phyloP scores from a whole-genome alignment of 805 yeast genomes.

The Candida ponderosae region DNA sequence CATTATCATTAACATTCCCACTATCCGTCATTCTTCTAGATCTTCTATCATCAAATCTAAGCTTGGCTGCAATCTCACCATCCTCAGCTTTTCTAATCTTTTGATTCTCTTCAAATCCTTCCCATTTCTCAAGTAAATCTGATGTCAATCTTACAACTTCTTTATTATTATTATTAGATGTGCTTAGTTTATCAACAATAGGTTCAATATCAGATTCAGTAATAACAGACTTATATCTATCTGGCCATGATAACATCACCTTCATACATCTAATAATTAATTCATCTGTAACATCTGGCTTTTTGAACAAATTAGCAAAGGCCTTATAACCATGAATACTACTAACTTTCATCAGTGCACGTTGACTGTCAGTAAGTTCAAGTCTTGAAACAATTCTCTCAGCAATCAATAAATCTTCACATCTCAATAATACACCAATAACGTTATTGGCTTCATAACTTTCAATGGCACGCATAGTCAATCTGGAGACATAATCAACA shows the following conservation, averaged over 20 bases:
- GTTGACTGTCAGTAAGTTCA: constrained; percentile 40
- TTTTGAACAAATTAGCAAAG: constrained; percentile 48
- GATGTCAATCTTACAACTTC: constrained; percentile 29
- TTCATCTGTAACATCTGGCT: constrained; percentile 29
- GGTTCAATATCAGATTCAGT: constrained; percentile 66
- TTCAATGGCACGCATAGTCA: constrained; percentile 44
- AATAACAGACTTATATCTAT: constrained; percentile 70
- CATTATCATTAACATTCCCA: no score
- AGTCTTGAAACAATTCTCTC: constrained; percentile 63
- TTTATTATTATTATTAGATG: constrained; percentile 21
- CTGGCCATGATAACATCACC: constrained; percentile 58
- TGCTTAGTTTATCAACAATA: constrained; percentile 38
- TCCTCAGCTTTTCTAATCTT: constrained; percentile 60
- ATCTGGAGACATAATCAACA: constrained; percentile 52
- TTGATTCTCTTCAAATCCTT: constrained; percentile 68
- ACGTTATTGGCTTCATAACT: constrained; percentile 64
- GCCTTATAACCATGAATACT: constrained; percentile 85
- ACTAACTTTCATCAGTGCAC: constrained; percentile 51
- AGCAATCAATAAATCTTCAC: constrained; percentile 59
- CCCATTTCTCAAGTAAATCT: constrained; percentile 59
- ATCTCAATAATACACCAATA: constrained; percentile 74
- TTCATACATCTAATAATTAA: constrained; percentile 43
- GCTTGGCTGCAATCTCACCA: background rate
- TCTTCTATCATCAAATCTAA: constrained; percentile 14
- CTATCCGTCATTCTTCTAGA: no score